These are phyloP conservation scores for Myriosclerotinia scirpicola DNA, from an alignment of 2,329 filamentous ascomycete species.

Conservation along the genomic window DNA sequence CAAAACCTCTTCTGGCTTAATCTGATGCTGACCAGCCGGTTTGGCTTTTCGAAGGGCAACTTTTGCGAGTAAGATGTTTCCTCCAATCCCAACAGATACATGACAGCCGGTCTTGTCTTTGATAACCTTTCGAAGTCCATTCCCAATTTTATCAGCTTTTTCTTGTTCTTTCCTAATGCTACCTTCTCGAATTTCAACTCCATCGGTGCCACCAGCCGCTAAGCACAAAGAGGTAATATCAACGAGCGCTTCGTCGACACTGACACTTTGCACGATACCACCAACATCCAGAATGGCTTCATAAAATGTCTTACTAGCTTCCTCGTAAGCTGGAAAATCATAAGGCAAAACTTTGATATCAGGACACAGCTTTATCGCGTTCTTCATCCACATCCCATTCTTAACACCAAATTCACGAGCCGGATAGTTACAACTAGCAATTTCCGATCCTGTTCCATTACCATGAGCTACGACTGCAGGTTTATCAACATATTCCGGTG, in stretches of 20 bases:
- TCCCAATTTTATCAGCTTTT: constrained; percentile 71
- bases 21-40: constrained; percentile 86
- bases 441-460: constrained; percentile 81
- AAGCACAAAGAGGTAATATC: constrained; percentile 76
- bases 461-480: constrained; percentile 90
- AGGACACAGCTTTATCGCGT: constrained; percentile 77
- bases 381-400: constrained; percentile 99
- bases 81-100: constrained; percentile 90
- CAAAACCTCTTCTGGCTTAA: constrained; percentile 77
- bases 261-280: constrained; percentile 90
- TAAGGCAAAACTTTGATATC: constrained; percentile 89
- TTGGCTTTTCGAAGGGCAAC: constrained; percentile 89
- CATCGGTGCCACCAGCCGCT: constrained; percentile 63
- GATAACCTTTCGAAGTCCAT: constrained; percentile 65
- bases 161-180: constrained; percentile 76
- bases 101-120: constrained; percentile 76
- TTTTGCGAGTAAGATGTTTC: constrained; percentile 88
- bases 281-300: constrained; percentile 76
- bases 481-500: constrained; percentile 73
- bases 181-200: constrained; percentile 62
- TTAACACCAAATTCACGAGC: constrained; percentile 84
- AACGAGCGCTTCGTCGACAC: constrained; percentile 90
- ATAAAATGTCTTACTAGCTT: constrained; percentile 86
- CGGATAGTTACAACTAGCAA: constrained; percentile 95
- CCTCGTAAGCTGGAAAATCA: constrained; percentile 92